Evolutionary conservation across 495 filamentous ascomycete genomes (phyloP).

Genomic region (Rhypophila decipiens): DNA sequence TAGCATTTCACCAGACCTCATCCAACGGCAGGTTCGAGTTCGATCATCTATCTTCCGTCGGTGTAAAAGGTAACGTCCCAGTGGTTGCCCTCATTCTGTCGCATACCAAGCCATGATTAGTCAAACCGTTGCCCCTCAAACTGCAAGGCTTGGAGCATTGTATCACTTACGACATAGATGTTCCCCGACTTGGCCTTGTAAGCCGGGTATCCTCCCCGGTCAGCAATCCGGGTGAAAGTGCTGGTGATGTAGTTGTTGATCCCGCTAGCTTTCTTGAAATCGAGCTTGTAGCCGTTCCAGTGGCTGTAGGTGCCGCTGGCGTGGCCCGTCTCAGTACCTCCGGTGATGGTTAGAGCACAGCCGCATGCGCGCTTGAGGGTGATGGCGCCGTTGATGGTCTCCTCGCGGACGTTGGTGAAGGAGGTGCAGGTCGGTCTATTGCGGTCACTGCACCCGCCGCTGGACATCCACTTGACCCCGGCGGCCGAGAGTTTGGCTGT

Average conservation of each 20-base stretch:
- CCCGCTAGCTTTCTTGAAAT: constrained; percentile 8
- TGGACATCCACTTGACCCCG: constrained; percentile 8
- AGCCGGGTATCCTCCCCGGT: constrained; percentile 11
- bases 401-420: constrained; percentile 8
- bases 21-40: too few species aligned
- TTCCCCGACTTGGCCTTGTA: constrained; percentile 13
- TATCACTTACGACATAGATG: constrained; percentile 8
- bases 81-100: constrained; percentile 14
- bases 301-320: constrained; percentile 13
- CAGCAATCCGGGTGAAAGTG: constrained; percentile 8
- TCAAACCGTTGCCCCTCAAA: neutral
- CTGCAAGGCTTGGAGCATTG: neutral
- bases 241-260: constrained; percentile 13
- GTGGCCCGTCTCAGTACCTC: constrained; percentile 13
- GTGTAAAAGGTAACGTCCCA: constrained; percentile 14
- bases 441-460: constrained; percentile 8
- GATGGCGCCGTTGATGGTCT: constrained; percentile 9
- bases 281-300: constrained; percentile 14
- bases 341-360: constrained; percentile 13
- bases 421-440: constrained; percentile 10
- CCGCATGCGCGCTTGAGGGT: constrained; percentile 12
- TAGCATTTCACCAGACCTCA: too few species aligned
- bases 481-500: constrained; percentile 5
- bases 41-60: constrained; percentile 1
- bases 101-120: neutral